Evolutionary conservation across 2,329 filamentous ascomycete species (phyloP), one percentile per base, ranked within the genome.

Genomic region (Xylariaceae sp.): DNA sequence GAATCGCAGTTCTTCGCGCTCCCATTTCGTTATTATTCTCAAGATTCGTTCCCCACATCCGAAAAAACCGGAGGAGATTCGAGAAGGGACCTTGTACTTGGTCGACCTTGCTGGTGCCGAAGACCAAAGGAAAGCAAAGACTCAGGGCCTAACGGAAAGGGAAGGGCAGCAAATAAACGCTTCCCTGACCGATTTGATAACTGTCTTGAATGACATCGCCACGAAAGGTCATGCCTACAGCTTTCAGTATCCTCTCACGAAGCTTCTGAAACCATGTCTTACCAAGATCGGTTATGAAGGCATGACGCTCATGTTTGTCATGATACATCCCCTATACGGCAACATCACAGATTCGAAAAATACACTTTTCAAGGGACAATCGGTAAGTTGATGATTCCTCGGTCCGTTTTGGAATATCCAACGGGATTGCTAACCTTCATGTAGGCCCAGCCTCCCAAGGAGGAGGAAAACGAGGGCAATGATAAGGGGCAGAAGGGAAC

Each of bases 51-150:
- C 83, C n/a, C 76, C 79, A 56, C 18, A 10, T 26, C 37, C 32
- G 23, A 44, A 4, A 12, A 21, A 12, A 1, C 96, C 96, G n/a
- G 63, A 69, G 2, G 90, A 96, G 73, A 85, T 84, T 14, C 93
- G 89, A 67, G 91, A 96, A 73, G 93, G 93, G 20, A 95, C 91
- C 0, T 84, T 98, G 56, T 97, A 97, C 72, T 82, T 99, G 2
- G 93, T 98, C 23, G 95, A 99, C 75, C 81, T 99, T 63, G 95
- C 93, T 12, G 95, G 95, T 40, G 95, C 90, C 14, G 95, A 98
- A 74, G 41, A 40, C 10, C 29, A 40, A 21, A 46, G 49, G 12
- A 54, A 64, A 42, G 59, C 65, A 7, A 51, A 55, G 9, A 62
- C 59, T 4, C 41, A 55, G 20, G 62, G 62, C 41, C 40, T 26